phyloP scores from a whole-genome alignment of 2,329 filamentous ascomycete genomes.

The Talaromyces sp. region DNA sequence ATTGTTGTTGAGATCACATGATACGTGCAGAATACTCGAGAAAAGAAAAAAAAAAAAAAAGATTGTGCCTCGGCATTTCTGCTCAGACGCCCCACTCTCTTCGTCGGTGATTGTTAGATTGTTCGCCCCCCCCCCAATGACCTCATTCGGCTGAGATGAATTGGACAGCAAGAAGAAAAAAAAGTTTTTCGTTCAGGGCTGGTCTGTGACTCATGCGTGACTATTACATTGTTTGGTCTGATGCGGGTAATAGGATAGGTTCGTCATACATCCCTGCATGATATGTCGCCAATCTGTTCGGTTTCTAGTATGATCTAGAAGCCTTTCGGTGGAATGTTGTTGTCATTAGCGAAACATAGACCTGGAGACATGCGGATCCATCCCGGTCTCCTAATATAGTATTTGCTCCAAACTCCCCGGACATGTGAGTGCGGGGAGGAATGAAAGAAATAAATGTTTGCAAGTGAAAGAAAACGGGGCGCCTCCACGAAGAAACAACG shows the following conservation, averaged over 20 bases:
- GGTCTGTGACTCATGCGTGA: not conserved
- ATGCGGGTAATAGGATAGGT: not conserved
- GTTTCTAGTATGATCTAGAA: not conserved
- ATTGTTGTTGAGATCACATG: not conserved
- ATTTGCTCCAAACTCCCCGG: not conserved
- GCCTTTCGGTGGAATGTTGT: not conserved
- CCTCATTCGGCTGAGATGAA: not conserved
- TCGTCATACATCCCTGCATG: not conserved
- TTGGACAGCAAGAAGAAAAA: too few species aligned
- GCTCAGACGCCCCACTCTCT: not conserved
- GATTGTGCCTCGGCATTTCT: not conserved
- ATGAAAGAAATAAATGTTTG: not conserved
- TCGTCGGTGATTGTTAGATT: not conserved
- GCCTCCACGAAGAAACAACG: not conserved
- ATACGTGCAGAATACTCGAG: not conserved
- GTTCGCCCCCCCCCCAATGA: not conserved
- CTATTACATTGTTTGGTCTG: not conserved
- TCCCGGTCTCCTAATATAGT: not conserved
- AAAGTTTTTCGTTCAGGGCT: not conserved
- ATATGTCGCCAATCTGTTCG: too few species aligned
- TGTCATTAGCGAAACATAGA: too few species aligned
- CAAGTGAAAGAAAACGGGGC: not conserved
- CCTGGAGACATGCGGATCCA: too few species aligned
- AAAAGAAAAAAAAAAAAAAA: not conserved
- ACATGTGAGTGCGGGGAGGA: not conserved